Evolutionary conservation across 2,329 filamentous ascomycete genomes (phyloP).

Genomic region (Calonectria crousiana): DNA sequence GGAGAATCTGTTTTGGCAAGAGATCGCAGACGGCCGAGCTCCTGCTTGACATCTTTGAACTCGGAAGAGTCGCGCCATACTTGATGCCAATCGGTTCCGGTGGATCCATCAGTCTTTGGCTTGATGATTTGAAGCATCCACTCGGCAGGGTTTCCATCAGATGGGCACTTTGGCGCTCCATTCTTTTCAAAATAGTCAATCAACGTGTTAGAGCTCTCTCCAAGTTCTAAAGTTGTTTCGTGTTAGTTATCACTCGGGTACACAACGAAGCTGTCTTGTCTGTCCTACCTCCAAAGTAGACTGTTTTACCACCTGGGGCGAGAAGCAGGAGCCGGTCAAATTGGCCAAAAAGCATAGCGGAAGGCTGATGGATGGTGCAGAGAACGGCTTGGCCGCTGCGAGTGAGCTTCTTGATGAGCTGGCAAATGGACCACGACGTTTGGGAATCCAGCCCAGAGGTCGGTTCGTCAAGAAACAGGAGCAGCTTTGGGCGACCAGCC

Average conservation of each 20-base stretch:
- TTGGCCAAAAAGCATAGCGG: slow-evolving; percentile 91
- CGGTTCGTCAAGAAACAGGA: slow-evolving; percentile 94
- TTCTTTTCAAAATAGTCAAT: slow-evolving; percentile 79
- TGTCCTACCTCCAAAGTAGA: slow-evolving; percentile 75
- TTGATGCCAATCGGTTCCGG: slow-evolving; percentile 56
- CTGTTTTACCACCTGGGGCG: slow-evolving; percentile 79
- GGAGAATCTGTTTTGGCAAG: background rate
- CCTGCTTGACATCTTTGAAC: background rate
- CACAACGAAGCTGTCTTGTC: background rate
- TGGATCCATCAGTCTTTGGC: slow-evolving; percentile 58
- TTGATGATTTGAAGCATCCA: slow-evolving; percentile 66
- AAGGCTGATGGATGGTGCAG: slow-evolving; percentile 96
- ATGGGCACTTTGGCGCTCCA: slow-evolving; percentile 41
- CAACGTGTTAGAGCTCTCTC: background rate
- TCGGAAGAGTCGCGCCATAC: background rate
- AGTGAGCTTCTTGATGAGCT: slow-evolving; percentile 89
- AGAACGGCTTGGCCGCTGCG: slow-evolving; percentile 92
- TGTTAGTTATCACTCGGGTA: background rate
- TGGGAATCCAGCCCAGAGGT: slow-evolving; percentile 96
- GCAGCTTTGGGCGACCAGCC: slow-evolving; percentile 87
- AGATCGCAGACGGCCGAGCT: background rate
- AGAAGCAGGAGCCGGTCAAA: slow-evolving; percentile 87
- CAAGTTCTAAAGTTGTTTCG: background rate
- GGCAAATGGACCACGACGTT: slow-evolving; percentile 91
- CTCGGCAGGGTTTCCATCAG: slow-evolving; percentile 72